phyloP scores from a whole-genome alignment of 208 protist species.

The Dictyostelium gargantuum region DNA sequence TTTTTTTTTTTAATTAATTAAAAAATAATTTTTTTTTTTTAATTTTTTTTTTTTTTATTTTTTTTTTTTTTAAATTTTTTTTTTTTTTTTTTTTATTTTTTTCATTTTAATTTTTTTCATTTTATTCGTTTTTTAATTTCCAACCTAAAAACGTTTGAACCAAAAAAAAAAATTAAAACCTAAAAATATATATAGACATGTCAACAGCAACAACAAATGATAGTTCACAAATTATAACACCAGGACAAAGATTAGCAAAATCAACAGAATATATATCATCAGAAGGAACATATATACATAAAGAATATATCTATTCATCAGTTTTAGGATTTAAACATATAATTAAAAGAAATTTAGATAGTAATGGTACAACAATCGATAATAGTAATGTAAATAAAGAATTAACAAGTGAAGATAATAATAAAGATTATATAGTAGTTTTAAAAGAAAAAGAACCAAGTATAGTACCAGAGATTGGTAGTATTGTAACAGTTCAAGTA shows the following conservation, averaged over 20 bases:
- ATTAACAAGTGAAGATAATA: background rate
- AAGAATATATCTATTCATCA: slow-evolving; percentile 60
- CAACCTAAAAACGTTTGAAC: background rate
- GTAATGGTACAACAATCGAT: background rate
- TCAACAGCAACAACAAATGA: background rate
- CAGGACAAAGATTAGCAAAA: slow-evolving; percentile 51
- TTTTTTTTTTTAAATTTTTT: background rate
- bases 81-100: background rate
- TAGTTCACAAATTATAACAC: background rate
- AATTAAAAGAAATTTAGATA: slow-evolving; percentile 27
- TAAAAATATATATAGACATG: background rate
- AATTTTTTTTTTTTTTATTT: background rate
- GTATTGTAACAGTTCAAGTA: slow-evolving; percentile 71
- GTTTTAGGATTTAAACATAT: slow-evolving; percentile 37
- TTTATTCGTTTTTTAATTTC: background rate
- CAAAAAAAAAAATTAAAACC: background rate
- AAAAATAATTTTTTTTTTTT: background rate
- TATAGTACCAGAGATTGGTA: slow-evolving; percentile 64
- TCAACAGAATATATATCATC: slow-evolving; percentile 31
- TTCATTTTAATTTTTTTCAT: background rate
- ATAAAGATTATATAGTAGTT: slow-evolving; percentile 59
- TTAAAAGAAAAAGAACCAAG: slow-evolving; percentile 66
- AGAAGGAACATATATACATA: slow-evolving; percentile 50
- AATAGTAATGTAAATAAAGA: background rate
- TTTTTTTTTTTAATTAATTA: too few species aligned